Evolutionary conservation across 1,139 yeast species (phyloP).

Genomic region (Lodderomyces jiufengensis): DNA sequence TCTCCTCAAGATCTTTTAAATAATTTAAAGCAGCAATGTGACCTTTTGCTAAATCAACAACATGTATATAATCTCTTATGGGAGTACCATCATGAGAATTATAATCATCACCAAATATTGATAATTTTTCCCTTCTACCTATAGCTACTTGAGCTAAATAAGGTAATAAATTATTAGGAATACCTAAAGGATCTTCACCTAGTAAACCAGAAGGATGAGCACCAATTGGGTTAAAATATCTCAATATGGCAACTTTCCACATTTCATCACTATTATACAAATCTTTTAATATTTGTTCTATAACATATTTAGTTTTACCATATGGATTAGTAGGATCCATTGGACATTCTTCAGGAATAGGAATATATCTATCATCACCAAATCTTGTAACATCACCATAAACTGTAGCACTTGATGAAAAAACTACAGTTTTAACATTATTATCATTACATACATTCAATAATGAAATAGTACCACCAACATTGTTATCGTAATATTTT

Average conservation of each 20-base stretch:
- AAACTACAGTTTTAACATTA: slow-evolving; percentile 58
- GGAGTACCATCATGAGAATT: slow-evolving; percentile 76
- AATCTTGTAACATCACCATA: slow-evolving; percentile 81
- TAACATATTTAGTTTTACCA: slow-evolving; percentile 66
- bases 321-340: slow-evolving; percentile 75
- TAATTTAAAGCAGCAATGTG: slow-evolving; percentile 70
- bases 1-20: slow-evolving; percentile 33
- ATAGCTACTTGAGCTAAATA: slow-evolving; percentile 75
- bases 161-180: slow-evolving; percentile 75
- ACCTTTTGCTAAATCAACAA: slow-evolving; percentile 77
- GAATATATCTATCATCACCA: slow-evolving; percentile 56
- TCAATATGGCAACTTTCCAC: slow-evolving; percentile 65
- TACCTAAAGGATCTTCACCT: slow-evolving; percentile 79
- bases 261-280: slow-evolving; percentile 42
- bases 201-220: slow-evolving; percentile 79
- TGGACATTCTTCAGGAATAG: slow-evolving; percentile 79
- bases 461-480: slow-evolving; percentile 61
- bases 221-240: slow-evolving; percentile 82
- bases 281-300: slow-evolving; percentile 63
- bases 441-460: slow-evolving; percentile 49
- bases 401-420: slow-evolving; percentile 80
- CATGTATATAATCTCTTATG: slow-evolving; percentile 79
- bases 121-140: slow-evolving; percentile 64
- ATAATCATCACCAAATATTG: slow-evolving; percentile 67
- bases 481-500: slow-evolving; percentile 66